phyloP scores from a whole-genome alignment of 1,139 yeast genomes.

The Scheffersomyces titani region DNA sequence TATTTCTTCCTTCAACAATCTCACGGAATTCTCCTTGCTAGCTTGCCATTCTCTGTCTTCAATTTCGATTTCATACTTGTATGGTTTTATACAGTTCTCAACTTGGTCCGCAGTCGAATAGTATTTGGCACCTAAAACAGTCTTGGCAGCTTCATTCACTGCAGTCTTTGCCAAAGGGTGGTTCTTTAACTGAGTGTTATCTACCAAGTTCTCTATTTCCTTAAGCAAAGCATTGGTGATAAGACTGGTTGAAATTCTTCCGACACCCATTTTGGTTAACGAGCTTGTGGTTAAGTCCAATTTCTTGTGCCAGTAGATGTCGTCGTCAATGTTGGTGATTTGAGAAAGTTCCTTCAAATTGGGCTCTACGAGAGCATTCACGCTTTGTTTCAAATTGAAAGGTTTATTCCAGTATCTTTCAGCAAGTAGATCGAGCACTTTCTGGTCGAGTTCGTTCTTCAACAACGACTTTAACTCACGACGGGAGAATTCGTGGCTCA shows the following conservation, averaged over 20 bases:
- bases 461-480: slow-evolving; percentile 77
- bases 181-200: slow-evolving; percentile 70
- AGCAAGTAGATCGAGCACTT: slow-evolving; percentile 81
- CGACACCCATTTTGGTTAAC: slow-evolving; percentile 89
- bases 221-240: slow-evolving; percentile 78
- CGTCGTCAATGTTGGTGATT: slow-evolving; percentile 55
- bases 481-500: slow-evolving; percentile 80
- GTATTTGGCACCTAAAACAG: slow-evolving; percentile 75
- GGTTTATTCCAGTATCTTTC: slow-evolving; percentile 91
- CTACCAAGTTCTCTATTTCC: slow-evolving; percentile 74
- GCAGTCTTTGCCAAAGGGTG: slow-evolving; percentile 85
- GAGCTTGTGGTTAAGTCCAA: slow-evolving; percentile 81
- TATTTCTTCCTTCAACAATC: slow-evolving; percentile 77
- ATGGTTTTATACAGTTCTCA: slow-evolving; percentile 96
- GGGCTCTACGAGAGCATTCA: slow-evolving; percentile 39
- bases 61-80: slow-evolving; percentile 92
- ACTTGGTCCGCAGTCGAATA: slow-evolving; percentile 97
- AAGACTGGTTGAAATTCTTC: slow-evolving; percentile 81
- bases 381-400: slow-evolving; percentile 20
- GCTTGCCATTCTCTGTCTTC: slow-evolving; percentile 92
- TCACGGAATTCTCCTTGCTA: slow-evolving; percentile 77
- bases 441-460: slow-evolving; percentile 85
- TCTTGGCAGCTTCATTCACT: slow-evolving; percentile 81
- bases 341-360: slow-evolving; percentile 54
- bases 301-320: slow-evolving; percentile 85